These are phyloP conservation scores for Suillus discolor DNA, from an alignment of 768 basidiomycete genomes.

Conservation along the genomic window DNA sequence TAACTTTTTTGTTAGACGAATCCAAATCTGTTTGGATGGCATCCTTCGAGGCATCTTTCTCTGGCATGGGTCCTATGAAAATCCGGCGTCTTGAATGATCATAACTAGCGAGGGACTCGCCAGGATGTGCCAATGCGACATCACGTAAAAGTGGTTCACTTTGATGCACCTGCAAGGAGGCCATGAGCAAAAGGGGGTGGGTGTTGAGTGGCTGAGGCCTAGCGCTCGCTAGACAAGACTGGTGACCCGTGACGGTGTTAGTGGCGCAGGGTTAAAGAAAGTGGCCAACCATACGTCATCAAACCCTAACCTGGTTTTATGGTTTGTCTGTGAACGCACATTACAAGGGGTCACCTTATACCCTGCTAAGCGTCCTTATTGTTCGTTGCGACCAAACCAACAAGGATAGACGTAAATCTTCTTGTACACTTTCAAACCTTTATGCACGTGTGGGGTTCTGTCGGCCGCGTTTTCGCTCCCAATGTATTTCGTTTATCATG, in stretches of 20 bases:
- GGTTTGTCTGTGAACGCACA: not conserved
- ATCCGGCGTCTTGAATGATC: constrained; percentile 49
- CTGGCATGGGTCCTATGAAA: constrained; percentile 80
- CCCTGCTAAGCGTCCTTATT: too few species aligned
- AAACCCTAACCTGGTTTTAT: constrained; percentile 20
- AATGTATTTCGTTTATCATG: too few species aligned
- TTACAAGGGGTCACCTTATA: too few species aligned
- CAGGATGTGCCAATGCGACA: not conserved
- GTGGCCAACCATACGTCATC: constrained; percentile 21
- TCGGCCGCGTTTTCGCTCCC: too few species aligned
- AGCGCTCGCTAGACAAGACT: not conserved
- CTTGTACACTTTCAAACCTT: too few species aligned
- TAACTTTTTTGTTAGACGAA: constrained; percentile 27
- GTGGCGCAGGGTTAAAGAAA: not conserved
- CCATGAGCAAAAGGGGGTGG: not conserved
- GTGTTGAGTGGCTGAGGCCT: not conserved
- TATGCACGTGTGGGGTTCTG: too few species aligned
- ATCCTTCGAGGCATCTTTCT: constrained; percentile 54
- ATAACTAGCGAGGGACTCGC: constrained; percentile 5
- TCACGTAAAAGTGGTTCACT: not conserved
- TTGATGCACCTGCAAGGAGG: not conserved
- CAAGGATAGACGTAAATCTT: too few species aligned
- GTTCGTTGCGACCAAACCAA: too few species aligned
- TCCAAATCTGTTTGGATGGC: constrained; percentile 42
- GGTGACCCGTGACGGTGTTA: not conserved